Conservation (phyloP, 176 grass and related monocot genomes). For the Tuctoria greenei region DNA sequence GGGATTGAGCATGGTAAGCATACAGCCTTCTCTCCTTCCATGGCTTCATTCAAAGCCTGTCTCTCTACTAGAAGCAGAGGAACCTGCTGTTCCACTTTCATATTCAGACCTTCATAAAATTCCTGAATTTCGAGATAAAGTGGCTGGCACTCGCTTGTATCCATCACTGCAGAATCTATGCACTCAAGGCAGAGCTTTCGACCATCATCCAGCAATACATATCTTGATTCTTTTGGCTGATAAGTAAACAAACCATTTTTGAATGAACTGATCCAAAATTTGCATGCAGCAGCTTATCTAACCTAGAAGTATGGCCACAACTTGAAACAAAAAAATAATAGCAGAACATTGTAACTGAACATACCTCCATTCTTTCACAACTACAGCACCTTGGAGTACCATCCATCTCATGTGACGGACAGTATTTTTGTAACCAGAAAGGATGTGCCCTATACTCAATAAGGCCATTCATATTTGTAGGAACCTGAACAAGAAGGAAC, state of each 20-base stretch:
- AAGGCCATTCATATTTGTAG: slow-evolving; percentile 83
- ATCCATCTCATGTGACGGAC: slow-evolving; percentile 93
- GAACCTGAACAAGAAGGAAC: slow-evolving; percentile 68
- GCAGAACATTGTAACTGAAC: slow-evolving; percentile 10
- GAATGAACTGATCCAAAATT: slow-evolving; percentile 28
- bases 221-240: slow-evolving; percentile 87
- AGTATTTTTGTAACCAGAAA: slow-evolving; percentile 98
- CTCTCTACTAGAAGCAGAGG: slow-evolving; percentile 94
- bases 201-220: slow-evolving; percentile 87
- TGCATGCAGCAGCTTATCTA: slow-evolving; percentile 4
- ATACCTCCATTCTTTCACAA: slow-evolving; percentile 99
- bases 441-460: slow-evolving; percentile 97
- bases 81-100: slow-evolving; percentile 94
- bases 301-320: slow-evolving; percentile 4
- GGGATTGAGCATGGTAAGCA: slow-evolving; percentile 34
- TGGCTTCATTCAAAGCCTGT: slow-evolving; percentile 94
- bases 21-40: slow-evolving; percentile 97
- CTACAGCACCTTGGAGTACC: slow-evolving; percentile 94
- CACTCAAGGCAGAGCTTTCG: slow-evolving; percentile 90
- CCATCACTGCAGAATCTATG: slow-evolving; percentile 88
- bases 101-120: slow-evolving; percentile 96
- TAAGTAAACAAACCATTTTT: slow-evolving; percentile 42
- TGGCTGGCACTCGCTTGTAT: slow-evolving; percentile 85
- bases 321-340: neutral
- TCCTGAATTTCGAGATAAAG: slow-evolving; percentile 94